Evolutionary conservation across 345 rosid genomes (phyloP).

Genomic region (Cochlearia excelsa): DNA sequence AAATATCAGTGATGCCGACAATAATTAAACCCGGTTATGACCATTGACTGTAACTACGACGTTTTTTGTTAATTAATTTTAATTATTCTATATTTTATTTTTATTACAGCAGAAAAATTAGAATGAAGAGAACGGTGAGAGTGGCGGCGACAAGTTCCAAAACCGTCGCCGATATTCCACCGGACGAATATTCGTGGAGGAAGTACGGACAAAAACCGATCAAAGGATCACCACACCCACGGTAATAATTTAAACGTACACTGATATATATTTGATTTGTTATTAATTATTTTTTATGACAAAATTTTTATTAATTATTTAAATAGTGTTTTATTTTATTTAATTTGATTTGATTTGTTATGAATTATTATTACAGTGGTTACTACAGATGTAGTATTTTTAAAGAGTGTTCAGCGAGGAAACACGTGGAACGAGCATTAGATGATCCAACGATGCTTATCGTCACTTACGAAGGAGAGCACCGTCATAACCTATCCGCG

Average conservation of each 20-base stretch:
- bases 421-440: slow-evolving; percentile 87
- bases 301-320: no score
- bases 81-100: no score
- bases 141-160: slow-evolving; percentile 89
- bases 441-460: slow-evolving; percentile 87
- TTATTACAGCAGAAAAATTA: slow-evolving; percentile 73
- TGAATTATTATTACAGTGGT: slow-evolving; percentile 65
- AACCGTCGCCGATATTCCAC: slow-evolving; percentile 90
- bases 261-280: slow-evolving; percentile 9
- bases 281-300: no score
- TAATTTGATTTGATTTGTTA: slow-evolving; percentile 4
- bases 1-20: no score
- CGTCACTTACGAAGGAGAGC: slow-evolving; percentile 93
- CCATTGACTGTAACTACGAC: no score
- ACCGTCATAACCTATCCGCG: slow-evolving; percentile 57
- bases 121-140: slow-evolving; percentile 66
- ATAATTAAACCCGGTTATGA: no score
- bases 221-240: slow-evolving; percentile 92
- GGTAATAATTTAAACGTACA: slow-evolving; percentile 51
- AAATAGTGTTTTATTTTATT: no score
- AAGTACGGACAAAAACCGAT: slow-evolving; percentile 98
- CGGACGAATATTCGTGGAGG: slow-evolving; percentile 92
- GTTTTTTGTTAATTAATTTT: no score
- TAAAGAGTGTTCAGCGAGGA: slow-evolving; percentile 90
- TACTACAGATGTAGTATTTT: slow-evolving; percentile 87